phyloP scores from a whole-genome alignment of 805 yeast genomes.

The Blastobotrys chiropterorum region DNA sequence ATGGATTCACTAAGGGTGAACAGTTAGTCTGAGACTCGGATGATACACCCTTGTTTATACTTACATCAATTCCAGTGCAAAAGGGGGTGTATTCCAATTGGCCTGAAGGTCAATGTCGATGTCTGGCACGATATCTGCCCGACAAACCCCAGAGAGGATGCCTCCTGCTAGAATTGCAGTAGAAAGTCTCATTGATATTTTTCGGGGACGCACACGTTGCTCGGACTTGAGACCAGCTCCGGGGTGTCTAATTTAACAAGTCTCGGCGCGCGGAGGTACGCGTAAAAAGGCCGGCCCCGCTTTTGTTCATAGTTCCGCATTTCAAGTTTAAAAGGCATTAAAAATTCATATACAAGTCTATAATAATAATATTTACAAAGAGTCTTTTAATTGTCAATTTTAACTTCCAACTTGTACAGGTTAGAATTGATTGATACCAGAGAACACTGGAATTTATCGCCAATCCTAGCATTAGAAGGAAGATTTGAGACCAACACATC shows the following conservation, averaged over 20 bases:
- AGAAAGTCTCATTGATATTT: neutral
- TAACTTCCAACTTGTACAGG: neutral
- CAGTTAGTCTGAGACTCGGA: neutral
- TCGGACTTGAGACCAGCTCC: neutral
- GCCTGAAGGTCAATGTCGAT: constrained; percentile 14
- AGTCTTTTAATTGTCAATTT: neutral
- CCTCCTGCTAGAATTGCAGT: neutral
- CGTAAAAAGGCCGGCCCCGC: no score
- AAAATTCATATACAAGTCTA: neutral
- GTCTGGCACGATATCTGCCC: neutral
- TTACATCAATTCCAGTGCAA: constrained; percentile 17
- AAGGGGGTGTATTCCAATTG: constrained; percentile 19
- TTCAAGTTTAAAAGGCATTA: neutral
- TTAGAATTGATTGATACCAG: neutral
- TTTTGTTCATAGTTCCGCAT: no score
- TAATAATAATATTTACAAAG: constrained; percentile 1
- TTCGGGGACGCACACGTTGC: neutral
- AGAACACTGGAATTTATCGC: neutral
- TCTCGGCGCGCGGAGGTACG: neutral
- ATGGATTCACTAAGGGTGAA: constrained; percentile 28
- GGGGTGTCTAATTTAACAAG: neutral
- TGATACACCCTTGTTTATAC: constrained; percentile 5
- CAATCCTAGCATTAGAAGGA: neutral
- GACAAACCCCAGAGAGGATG: neutral
- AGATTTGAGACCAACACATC: neutral